Conservation (phyloP, 2,329 filamentous ascomycete species). For the Aspergillus melleus region DNA sequence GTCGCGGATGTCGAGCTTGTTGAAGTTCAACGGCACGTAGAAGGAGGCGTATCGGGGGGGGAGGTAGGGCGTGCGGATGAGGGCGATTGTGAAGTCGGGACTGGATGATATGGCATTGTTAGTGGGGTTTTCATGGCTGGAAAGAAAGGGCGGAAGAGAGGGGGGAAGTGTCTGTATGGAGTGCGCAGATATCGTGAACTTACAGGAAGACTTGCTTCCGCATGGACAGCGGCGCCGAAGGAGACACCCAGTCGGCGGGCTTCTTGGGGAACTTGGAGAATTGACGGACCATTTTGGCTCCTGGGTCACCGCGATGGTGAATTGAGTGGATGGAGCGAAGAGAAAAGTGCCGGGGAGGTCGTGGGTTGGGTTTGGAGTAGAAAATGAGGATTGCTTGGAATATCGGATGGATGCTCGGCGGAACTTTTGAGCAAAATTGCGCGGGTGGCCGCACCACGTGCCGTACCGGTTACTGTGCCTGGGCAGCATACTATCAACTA, state of each 20-base stretch:
- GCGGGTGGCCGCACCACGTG: slow-evolving; percentile 35
- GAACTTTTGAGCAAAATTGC: slow-evolving; percentile 35
- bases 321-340: neutral
- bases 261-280: slow-evolving; percentile 29
- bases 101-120: slow-evolving; percentile 48
- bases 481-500: neutral
- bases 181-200: slow-evolving; percentile 30
- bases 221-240: slow-evolving; percentile 26
- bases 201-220: slow-evolving; percentile 58
- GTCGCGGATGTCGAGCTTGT: slow-evolving; percentile 94
- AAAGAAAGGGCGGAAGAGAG: no score
- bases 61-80: slow-evolving; percentile 71
- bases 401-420: slow-evolving; percentile 17
- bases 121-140: no score
- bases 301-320: neutral
- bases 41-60: slow-evolving; percentile 84
- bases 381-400: neutral
- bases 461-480: slow-evolving; percentile 23
- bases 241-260: slow-evolving; percentile 24
- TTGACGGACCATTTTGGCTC: slow-evolving; percentile 32
- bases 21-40: slow-evolving; percentile 85
- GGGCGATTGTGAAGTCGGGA: slow-evolving; percentile 76
- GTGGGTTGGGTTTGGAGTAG: slow-evolving; percentile 8
- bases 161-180: neutral
- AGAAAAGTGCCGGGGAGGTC: neutral